These are phyloP conservation scores for Pichia cabralensis DNA, from an alignment of 805 yeast genomes.

Conservation along the genomic window DNA sequence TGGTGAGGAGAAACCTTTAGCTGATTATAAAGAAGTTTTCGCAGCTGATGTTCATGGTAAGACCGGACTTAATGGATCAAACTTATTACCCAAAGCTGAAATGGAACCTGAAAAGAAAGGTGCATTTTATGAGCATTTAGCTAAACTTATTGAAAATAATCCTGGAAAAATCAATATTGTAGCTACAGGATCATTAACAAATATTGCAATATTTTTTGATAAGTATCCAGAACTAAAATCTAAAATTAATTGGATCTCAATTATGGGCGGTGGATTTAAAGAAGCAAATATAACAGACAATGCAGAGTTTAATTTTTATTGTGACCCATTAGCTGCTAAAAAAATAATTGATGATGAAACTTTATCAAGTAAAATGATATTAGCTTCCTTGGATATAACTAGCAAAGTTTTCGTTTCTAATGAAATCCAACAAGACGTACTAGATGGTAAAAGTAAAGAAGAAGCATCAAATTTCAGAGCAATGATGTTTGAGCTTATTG, in stretches of 20 bases:
- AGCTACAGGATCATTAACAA: constrained; percentile 74
- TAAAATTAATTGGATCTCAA: constrained; percentile 43
- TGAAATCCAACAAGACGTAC: constrained; percentile 30
- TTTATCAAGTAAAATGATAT: constrained; percentile 38
- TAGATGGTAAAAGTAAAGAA: constrained; percentile 23
- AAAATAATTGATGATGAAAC: constrained; percentile 38
- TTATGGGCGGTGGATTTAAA: constrained; percentile 67
- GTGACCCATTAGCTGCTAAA: constrained; percentile 71
- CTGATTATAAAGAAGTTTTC: constrained; percentile 31
- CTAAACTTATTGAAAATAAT: constrained; percentile 19
- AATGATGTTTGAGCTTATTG: constrained; percentile 44
- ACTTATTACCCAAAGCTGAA: constrained; percentile 42
- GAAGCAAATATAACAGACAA: constrained; percentile 23
- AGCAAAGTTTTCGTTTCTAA: constrained; percentile 49
- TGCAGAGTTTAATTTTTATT: constrained; percentile 68
- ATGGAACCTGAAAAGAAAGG: constrained; percentile 13
- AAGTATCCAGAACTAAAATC: constrained; percentile 43
- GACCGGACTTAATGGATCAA: constrained; percentile 71
- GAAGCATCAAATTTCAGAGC: constrained; percentile 37
- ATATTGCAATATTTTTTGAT: constrained; percentile 46
- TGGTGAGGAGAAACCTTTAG: constrained; percentile 54
- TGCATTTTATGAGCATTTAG: constrained; percentile 19
- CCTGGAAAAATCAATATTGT: constrained; percentile 47
- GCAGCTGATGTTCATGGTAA: constrained; percentile 66
- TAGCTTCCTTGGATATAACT: constrained; percentile 63